These are phyloP conservation scores for Diplodia mutila DNA, from an alignment of 2,329 filamentous ascomycete species.

Conservation along the genomic window DNA sequence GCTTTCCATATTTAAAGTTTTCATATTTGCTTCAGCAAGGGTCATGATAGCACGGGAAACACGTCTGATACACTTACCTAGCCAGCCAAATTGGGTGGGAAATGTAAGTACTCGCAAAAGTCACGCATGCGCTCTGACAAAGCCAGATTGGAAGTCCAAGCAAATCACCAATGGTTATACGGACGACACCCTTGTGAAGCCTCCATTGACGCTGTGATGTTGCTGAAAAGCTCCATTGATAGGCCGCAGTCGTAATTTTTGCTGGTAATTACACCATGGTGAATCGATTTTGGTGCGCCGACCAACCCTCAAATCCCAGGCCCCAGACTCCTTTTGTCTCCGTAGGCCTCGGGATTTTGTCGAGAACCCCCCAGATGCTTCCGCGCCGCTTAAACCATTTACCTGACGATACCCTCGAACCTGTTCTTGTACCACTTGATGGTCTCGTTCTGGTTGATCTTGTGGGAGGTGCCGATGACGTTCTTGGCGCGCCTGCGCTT, in stretches of 20 bases:
- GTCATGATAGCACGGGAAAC: too few relatives aligned
- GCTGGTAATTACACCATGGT: conserved; percentile 48
- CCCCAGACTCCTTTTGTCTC: conserved; percentile 32
- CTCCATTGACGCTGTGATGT: conserved; percentile 57
- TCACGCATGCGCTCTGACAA: conserved; percentile 4
- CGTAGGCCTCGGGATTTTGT: conserved; percentile 36
- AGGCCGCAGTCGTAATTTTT: conserved; percentile 47
- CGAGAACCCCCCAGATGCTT: conserved; percentile 34
- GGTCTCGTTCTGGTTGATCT: conserved; percentile 92
- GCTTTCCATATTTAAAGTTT: too few relatives aligned
- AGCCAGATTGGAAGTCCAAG: conserved; percentile 17
- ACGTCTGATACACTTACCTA: conserved; percentile 11
- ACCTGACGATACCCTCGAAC: conserved; percentile 99
- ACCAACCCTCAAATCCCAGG: conserved; percentile 18
- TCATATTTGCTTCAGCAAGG: too few relatives aligned
- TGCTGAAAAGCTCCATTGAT: conserved; percentile 50
- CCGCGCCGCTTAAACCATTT: conserved; percentile 55
- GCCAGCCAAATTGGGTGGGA: not conserved
- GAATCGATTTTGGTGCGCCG: conserved; percentile 39
- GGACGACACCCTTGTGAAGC: conserved; percentile 62
- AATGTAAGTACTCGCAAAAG: not conserved
- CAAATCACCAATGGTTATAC: conserved; percentile 61
- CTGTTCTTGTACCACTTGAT: conserved; percentile 97
- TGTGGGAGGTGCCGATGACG: conserved; percentile 84
- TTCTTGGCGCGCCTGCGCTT: conserved; percentile 90